phyloP scores from a whole-genome alignment of 1,284 basidiomycete genomes.

The Fomitopsis pinicola region DNA sequence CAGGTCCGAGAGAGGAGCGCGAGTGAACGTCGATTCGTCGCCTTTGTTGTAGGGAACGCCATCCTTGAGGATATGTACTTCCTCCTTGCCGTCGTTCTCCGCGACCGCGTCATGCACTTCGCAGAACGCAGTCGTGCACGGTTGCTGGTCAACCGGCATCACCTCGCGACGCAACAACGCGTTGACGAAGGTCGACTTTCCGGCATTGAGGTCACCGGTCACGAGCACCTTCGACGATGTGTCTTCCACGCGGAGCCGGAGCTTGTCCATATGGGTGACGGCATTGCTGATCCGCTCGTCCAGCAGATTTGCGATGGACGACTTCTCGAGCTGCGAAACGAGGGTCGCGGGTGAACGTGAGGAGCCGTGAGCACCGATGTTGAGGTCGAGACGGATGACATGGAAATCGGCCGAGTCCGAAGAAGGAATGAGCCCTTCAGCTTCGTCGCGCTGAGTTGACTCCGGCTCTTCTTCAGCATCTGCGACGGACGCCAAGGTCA shows the following conservation, averaged over 20 bases:
- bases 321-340: constrained; percentile 88
- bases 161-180: constrained; percentile 85
- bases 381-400: constrained; percentile 89
- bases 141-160: constrained; percentile 98
- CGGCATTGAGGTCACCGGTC: constrained; percentile 98
- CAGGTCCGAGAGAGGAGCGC: constrained; percentile 65
- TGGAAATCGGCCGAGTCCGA: constrained; percentile 60
- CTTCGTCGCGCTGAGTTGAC: constrained; percentile 31
- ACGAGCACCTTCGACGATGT: constrained; percentile 95
- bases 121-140: constrained; percentile 96
- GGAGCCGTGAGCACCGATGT: constrained; percentile 76
- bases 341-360: constrained; percentile 73
- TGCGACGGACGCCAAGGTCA: constrained; percentile 50
- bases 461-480: constrained; percentile 35
- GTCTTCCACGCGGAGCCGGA: constrained; percentile 86
- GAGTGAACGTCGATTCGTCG: constrained; percentile 77
- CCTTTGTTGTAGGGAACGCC: constrained; percentile 66
- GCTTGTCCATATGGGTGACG: constrained; percentile 79
- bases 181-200: constrained; percentile 98
- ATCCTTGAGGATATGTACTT: constrained; percentile 77
- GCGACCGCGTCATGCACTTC: constrained; percentile 88
- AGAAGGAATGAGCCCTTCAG: constrained; percentile 39
- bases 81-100: constrained; percentile 78
- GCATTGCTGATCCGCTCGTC: constrained; percentile 83
- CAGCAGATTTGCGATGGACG: constrained; percentile 89